Base-by-base conservation (phyloP, 2,329 filamentous ascomycete species). In the Stemphylium lycopersici region DNA sequence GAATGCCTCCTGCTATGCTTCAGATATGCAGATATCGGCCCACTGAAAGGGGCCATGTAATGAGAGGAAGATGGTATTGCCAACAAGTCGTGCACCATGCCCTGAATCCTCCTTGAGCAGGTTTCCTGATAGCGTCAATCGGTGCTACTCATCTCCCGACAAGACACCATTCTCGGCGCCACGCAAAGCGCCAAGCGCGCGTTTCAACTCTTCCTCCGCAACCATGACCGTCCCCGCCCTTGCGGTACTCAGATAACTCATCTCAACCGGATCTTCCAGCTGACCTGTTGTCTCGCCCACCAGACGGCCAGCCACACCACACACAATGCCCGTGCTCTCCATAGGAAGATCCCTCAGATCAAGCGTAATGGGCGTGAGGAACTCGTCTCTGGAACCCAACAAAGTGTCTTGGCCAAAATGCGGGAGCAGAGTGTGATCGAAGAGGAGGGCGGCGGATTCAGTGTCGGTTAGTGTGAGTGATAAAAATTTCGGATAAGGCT, bases 311-410 rank as follows among this genome's bases (percentile, higher is more conserved):
- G 93, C 93, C 2, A 99, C 91, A 24, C 95, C 93, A 64, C 93
- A 97, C 3, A 99, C 91, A 53, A 99, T 97, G 18, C 93, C 93
- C 0, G 93, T 96, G 6, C 91, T 92, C 73, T 96, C 91, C 37
- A 93, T 83, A 0, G 93, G 90, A 36, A 98, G 79, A 37, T 86
- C 86, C 16, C 85, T 86, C 22, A 99, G 82, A 66, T 98, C 91
- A 3, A 99, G 83, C 54, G 92, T 93, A 64, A 99, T 95, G 1
- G 95, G 92, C 1, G 96, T 86, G 31, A 93, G 81, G 54, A 85
- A 86, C 61, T 87, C 87, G 48, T 87, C 87, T 41, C 85, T 90
- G 56, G 88, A 84, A 11, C 91, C 92, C 0, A 96, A 84, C 2
- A 98, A 79, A 0, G 91, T 84, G 65, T 90, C 88, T 16, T 74